Conservation (phyloP, 2,329 filamentous ascomycete genomes). For the Alternaria consortialis region DNA sequence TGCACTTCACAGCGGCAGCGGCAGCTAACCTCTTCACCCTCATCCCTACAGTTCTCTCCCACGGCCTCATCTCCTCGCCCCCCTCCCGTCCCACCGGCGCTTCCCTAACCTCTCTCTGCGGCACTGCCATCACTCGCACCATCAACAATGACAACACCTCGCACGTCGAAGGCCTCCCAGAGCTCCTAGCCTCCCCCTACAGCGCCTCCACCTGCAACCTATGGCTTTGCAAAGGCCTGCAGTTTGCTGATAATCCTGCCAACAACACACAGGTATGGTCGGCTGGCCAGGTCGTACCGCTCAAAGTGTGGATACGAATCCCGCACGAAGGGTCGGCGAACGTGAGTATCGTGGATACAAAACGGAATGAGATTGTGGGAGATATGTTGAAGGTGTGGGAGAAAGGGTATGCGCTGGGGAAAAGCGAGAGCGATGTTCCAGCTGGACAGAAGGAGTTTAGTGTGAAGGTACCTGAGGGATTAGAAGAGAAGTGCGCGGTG, state of each 20-base stretch:
- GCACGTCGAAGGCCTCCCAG: constrained; percentile 54
- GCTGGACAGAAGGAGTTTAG: constrained; percentile 59
- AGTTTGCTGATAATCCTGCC: constrained; percentile 65
- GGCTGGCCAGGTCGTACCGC: constrained; percentile 54
- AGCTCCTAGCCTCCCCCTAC: constrained; percentile 52
- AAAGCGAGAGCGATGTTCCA: constrained; percentile 43
- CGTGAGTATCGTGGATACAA: constrained; percentile 67
- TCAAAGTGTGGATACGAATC: constrained; percentile 58
- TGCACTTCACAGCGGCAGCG: constrained; percentile 26
- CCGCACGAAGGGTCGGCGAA: constrained; percentile 66
- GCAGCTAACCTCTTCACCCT: constrained; percentile 23
- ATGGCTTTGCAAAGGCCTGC: constrained; percentile 66
- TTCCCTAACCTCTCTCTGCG: constrained; percentile 62
- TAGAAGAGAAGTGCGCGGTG: constrained; percentile 55
- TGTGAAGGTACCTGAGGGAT: constrained; percentile 61
- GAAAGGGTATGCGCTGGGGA: constrained; percentile 41
- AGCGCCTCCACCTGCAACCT: constrained; percentile 59
- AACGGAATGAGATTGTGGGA: constrained; percentile 63
- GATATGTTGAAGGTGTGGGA: constrained; percentile 37
- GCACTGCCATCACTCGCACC: constrained; percentile 61
- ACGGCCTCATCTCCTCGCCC: constrained; percentile 63
- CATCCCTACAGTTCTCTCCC: constrained; percentile 47
- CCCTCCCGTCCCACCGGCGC: constrained; percentile 60
- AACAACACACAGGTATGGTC: constrained; percentile 61
- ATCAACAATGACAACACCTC: constrained; percentile 57